Conservation (phyloP, 2,329 filamentous ascomycete genomes). For the Decorospora gaudefroyi region DNA sequence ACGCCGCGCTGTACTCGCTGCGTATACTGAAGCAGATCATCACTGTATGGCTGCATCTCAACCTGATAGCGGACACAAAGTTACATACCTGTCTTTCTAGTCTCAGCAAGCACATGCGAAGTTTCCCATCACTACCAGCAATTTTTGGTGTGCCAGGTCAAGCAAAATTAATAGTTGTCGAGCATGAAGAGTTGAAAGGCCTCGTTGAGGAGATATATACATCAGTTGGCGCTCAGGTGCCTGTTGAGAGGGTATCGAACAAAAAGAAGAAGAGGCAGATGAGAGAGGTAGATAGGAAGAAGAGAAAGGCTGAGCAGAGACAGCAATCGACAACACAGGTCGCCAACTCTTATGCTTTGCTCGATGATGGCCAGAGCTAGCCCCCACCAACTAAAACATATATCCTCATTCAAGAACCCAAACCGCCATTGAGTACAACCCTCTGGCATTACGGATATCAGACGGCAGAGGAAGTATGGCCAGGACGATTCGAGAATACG, state of each 20-base stretch:
- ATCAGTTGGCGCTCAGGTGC: conserved; percentile 29
- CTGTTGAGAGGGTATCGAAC: conserved; percentile 20
- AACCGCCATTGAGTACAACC: too few species aligned
- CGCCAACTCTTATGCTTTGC: conserved; percentile 1
- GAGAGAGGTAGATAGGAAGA: conserved; percentile 37
- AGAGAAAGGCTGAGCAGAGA: conserved; percentile 26
- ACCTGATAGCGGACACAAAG: background rate
- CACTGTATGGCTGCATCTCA: conserved; percentile 24
- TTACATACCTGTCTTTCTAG: conserved; percentile 4
- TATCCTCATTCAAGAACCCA: too few species aligned
- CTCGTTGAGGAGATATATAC: conserved; percentile 38
- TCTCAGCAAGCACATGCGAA: conserved; percentile 24
- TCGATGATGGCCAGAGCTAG: background rate
- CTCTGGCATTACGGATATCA: too few species aligned
- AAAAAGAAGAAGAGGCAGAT: conserved; percentile 34
- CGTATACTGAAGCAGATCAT: conserved; percentile 50
- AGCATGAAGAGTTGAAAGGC: conserved; percentile 21
- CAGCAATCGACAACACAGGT: conserved; percentile 6
- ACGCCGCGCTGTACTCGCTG: conserved; percentile 52
- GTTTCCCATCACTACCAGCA: conserved; percentile 31
- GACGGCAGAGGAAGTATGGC: too few species aligned
- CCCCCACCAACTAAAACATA: too few species aligned
- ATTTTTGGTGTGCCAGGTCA: conserved; percentile 37
- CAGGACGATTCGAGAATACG: too few species aligned
- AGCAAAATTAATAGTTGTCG: conserved; percentile 13